Evolutionary conservation across 2,329 filamentous ascomycete genomes (phyloP), one percentile per base, ranked within the genome.

Genomic region (Arthroderma sp.): DNA sequence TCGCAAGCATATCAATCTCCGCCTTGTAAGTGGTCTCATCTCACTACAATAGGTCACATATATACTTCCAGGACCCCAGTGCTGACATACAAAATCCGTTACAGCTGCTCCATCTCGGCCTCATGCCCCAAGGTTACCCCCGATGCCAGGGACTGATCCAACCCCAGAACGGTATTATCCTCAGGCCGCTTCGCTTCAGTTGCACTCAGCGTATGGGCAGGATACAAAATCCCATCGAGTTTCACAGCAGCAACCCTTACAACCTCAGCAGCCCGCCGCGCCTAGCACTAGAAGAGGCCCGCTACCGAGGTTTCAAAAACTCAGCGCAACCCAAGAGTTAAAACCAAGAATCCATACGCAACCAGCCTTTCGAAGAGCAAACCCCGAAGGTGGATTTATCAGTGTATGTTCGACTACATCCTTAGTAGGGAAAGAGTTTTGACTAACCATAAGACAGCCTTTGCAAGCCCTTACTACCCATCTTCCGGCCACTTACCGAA

Each of bases 371-470:
- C 78, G 91, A 55, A 80, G 91, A 66, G 91, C 91, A 45, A 93
- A 94, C 56, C 91, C 91, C 1, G 91, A 98, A 61, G 91, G 91
- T 43, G 91, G 91, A 40, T 98, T 98, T 61, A 94, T 98, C 62
- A 96, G 91, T 64, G 86, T 93, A 74, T 68, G 84, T 66, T 32
- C 29, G 11, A 29, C 38, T 28, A 38, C 38, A 29, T 46, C 36
- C 33, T 22, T 45, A 36, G 36, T 39, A 38, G 22, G 31, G 42
- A 41, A 46, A 36, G 4, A 45, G 10, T 50, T 38, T 43, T 15
- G 34, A 3, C 51, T 59, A 52, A 59, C 41, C n/a, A 6, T 41
- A 34, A 44, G 30, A 32, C 9, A 94, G 86, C 91, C 91, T 40
- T 74, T 98, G 41, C 89, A 96, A 82, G 89, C 91, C 40, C 74